phyloP scores from a whole-genome alignment of 441 rosid genomes.

The Sinapis alba region DNA sequence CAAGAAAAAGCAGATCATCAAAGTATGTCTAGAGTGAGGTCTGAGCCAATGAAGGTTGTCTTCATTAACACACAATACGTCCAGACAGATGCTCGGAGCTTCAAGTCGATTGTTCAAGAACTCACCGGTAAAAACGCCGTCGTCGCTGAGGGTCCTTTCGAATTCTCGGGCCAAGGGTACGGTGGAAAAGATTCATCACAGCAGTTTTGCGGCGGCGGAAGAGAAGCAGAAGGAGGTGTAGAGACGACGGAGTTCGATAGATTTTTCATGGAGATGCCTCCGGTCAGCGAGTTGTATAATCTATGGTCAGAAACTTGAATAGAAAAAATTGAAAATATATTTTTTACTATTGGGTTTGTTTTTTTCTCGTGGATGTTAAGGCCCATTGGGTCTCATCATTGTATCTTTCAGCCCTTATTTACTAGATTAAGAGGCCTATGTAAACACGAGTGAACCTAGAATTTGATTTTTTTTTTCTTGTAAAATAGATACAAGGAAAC shows the following conservation, averaged over 20 bases:
- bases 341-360: neutral
- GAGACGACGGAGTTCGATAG: conserved; percentile 39
- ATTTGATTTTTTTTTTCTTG: neutral
- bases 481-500: neutral
- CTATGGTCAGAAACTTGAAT: conserved; percentile 31
- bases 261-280: conserved; percentile 35
- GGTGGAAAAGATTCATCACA: neutral
- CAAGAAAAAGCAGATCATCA: neutral
- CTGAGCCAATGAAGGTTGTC: conserved; percentile 49
- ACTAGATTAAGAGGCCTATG: too few relatives aligned
- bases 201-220: neutral
- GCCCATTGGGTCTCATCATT: neutral
- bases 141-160: conserved; percentile 25
- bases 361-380: neutral
- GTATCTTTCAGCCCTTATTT: neutral
- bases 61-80: conserved; percentile 49
- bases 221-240: conserved; percentile 11
- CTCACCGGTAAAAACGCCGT: conserved; percentile 54
- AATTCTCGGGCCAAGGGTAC: conserved; percentile 10
- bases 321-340: too few relatives aligned
- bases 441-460: neutral
- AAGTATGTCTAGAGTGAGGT: conserved; percentile 35
- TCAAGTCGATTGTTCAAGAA: conserved; percentile 54
- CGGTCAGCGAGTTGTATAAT: conserved; percentile 33
- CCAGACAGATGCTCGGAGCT: conserved; percentile 50